Conservation (phyloP, 31 red algal species). For the Bonnemaisonia californica region DNA sequence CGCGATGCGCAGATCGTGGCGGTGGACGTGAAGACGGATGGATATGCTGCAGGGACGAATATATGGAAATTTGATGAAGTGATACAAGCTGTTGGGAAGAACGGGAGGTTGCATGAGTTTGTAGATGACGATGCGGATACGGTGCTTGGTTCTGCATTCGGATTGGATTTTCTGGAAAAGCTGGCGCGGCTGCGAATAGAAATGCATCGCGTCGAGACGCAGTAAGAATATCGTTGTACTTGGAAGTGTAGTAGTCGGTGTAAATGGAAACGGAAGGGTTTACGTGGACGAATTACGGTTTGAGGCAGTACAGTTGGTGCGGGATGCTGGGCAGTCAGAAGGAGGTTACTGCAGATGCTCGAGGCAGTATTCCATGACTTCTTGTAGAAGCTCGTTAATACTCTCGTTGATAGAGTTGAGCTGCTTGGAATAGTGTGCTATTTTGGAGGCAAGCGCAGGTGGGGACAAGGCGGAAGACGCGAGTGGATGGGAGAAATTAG, state of each 20-base stretch:
- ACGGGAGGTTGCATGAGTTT: conserved; percentile 45
- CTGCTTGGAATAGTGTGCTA: conserved; percentile 28
- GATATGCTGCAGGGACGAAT: conserved; percentile 39
- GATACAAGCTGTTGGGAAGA: conserved; percentile 38
- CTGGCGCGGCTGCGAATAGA: conserved; percentile 31
- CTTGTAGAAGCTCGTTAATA: conserved; percentile 33
- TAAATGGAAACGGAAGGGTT: background rate
- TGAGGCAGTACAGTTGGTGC: background rate
- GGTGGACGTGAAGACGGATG: conserved; percentile 75
- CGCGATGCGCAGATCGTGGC: conserved; percentile 37
- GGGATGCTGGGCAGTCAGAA: background rate
- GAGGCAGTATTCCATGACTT: conserved; percentile 41
- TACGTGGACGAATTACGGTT: background rate
- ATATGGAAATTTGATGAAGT: conserved; percentile 68
- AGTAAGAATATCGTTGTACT: background rate
- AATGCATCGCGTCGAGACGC: conserved; percentile 14
- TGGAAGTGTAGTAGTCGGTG: too few species aligned
- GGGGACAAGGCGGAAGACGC: background rate
- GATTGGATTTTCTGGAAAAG: conserved; percentile 20
- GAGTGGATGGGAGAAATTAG: background rate
- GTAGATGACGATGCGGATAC: conserved; percentile 16
- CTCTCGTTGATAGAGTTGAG: conserved; percentile 30
- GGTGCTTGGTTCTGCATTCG: conserved; percentile 37
- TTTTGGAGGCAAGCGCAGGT: conserved; percentile 12
- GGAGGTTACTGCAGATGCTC: conserved; percentile 20